phyloP scores from a whole-genome alignment of 2,329 filamentous ascomycete genomes.

The Alternaria incomplexa region DNA sequence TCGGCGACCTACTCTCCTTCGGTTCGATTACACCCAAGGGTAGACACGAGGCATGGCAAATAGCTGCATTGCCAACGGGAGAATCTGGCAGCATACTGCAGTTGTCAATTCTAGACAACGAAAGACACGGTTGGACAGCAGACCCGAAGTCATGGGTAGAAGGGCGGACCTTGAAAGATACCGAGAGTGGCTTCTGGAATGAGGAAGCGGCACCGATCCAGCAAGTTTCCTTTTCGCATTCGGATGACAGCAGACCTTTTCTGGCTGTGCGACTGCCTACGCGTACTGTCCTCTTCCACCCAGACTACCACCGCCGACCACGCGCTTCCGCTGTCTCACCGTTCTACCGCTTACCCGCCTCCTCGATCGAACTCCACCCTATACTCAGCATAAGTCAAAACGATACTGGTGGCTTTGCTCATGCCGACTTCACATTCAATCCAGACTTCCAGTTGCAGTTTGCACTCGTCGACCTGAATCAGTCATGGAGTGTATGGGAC shows the following conservation, averaged over 20 bases:
- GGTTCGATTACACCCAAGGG: conserved; percentile 61
- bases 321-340: conserved; percentile 20
- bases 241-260: conserved; percentile 51
- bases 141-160: conserved; percentile 56
- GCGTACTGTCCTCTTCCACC: conserved; percentile 57
- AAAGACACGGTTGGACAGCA: conserved; percentile 62
- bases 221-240: conserved; percentile 60
- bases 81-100: conserved; percentile 64
- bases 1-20: conserved; percentile 59
- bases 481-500: conserved; percentile 73
- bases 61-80: conserved; percentile 55
- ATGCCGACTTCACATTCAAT: conserved; percentile 71
- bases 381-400: conserved; percentile 60
- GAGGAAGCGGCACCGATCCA: conserved; percentile 60
- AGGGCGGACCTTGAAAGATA: conserved; percentile 50
- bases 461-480: conserved; percentile 68
- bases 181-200: conserved; percentile 63
- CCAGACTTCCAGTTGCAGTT: conserved; percentile 67
- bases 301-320: conserved; percentile 22
- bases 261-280: conserved; percentile 59
- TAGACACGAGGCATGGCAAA: conserved; percentile 31
- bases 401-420: conserved; percentile 61
- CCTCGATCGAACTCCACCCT: conserved; percentile 63
- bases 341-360: conserved; percentile 45
- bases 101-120: conserved; percentile 58